Base-by-base conservation (phyloP, 2,329 filamentous ascomycete species). In the Paecilomyces dactylethromorphus region DNA sequence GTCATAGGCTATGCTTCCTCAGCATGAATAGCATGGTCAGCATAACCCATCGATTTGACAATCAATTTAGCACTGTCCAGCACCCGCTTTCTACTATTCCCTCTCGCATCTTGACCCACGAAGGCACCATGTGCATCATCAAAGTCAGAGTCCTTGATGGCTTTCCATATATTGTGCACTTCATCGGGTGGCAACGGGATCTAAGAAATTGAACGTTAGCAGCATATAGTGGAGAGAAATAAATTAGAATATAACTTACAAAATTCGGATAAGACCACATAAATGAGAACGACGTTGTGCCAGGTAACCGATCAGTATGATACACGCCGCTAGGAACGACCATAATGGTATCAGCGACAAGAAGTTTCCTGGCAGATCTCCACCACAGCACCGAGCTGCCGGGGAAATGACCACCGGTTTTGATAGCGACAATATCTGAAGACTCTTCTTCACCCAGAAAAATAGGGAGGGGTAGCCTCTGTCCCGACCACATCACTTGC, bases 51-150 rank as follows among this genome's bases (percentile, higher is more conserved):
- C 3, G 68, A 76, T 63, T 69, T 77, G 2, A 87, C 78, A 68
- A 91, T 88, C 21, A 91, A 89, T 77, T 90, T 84, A 81, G 90
- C 90, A 69, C 89, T 92, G 60, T 91, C 84, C 68, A 92, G 66
- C 26, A 93, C 81, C 62, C 88, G 82, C 59, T 70, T 68, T 77
- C 88, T 91, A 57, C 90, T 77, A 62, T 80, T 75, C 4, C 66
- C 74, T 59, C 80, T 76, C 2, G 91, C 84, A 65, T 91, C 87
- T 66, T 81, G 79, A 0, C 83, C 84, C 2, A 79, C 65, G 62
- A 92, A 91, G 0, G 84, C 84, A 0, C 89, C 88, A 70, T 90
- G 85, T 6, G 88, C 87, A 60, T 83, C 83, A 12, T 75, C 75
- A 64, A 91, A 92, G 1, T 85, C 78, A 60, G 85, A 82, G 4